These are phyloP conservation scores for Salix udensis DNA, from an alignment of 345 rosid genomes.

Conservation along the genomic window DNA sequence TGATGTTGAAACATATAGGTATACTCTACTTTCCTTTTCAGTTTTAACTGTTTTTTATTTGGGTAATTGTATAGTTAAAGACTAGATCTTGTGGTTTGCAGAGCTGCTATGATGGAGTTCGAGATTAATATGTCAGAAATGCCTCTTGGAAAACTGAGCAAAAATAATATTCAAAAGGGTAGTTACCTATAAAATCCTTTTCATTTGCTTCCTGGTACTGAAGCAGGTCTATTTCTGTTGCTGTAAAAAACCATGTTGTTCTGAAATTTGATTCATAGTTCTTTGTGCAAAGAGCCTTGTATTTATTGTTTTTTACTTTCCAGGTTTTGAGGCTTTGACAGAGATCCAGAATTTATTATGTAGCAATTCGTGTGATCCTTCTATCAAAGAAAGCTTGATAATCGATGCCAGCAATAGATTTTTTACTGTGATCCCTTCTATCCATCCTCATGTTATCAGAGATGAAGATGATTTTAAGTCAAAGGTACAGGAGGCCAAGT, in stretches of 20 bases:
- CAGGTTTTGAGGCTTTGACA: constrained; percentile 91
- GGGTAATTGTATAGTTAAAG: constrained; percentile 10
- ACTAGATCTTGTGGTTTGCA: constrained; percentile 35
- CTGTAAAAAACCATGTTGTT: not conserved
- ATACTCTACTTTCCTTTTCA: constrained; percentile 6
- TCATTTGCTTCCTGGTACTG: not conserved
- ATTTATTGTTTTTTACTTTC: not conserved
- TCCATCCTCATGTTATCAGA: constrained; percentile 79
- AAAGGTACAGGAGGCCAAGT: constrained; percentile 46
- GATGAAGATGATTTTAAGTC: constrained; percentile 85
- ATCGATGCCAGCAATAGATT: constrained; percentile 92
- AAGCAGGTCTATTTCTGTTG: not conserved
- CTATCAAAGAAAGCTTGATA: constrained; percentile 69
- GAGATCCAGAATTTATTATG: constrained; percentile 79
- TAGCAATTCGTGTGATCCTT: constrained; percentile 36
- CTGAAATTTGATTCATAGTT: constrained; percentile 12
- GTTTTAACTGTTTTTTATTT: not conserved
- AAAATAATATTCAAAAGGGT: constrained; percentile 85
- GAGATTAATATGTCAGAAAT: constrained; percentile 96
- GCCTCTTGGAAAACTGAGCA: constrained; percentile 98
- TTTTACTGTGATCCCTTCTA: constrained; percentile 87
- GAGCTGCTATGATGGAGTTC: constrained; percentile 98
- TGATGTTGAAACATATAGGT: constrained; percentile 90
- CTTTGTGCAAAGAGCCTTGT: constrained; percentile 1
- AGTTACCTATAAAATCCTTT: constrained; percentile 6